A percentile compares a stretch with the other conserved stretches of the same genome.
phyloP scores from a whole-genome alignment of 169 alveolate genomes.

The Eimeria sp. region DNA sequence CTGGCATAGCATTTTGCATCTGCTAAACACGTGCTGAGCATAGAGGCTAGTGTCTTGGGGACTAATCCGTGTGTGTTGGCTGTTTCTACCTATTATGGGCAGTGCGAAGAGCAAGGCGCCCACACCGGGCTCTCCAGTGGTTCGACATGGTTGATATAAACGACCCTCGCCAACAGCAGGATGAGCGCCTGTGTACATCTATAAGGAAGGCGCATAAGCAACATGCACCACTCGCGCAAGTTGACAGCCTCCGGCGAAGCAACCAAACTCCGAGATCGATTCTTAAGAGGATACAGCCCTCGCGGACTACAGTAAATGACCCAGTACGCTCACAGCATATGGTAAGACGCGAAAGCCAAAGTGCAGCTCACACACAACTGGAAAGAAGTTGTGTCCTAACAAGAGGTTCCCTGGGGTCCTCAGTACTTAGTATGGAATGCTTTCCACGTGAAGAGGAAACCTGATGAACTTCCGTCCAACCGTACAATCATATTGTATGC shows the following conservation, averaged over 20 bases:
- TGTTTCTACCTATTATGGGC: neutral
- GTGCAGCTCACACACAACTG: neutral
- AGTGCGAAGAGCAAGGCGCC: conserved; percentile 55
- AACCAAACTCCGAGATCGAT: neutral
- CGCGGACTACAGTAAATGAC: neutral
- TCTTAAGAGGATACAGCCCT: conserved; percentile 21
- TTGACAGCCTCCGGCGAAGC: neutral
- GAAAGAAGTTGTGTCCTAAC: neutral
- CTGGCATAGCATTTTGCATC: neutral
- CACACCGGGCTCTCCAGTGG: conserved; percentile 52
- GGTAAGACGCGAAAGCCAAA: neutral
- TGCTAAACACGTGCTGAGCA: neutral
- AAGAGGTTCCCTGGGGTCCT: neutral
- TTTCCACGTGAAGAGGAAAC: neutral
- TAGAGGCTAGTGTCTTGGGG: neutral
- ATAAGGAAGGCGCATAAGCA: neutral
- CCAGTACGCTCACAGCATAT: neutral
- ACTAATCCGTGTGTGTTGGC: neutral
- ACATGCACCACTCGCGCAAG: neutral
- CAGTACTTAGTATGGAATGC: neutral
- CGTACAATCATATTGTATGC: neutral
- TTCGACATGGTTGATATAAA: conserved; percentile 16
- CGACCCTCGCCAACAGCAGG: neutral
- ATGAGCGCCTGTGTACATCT: neutral
- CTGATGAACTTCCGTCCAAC: neutral